Conservation (phyloP, 1,284 basidiomycete species). For the Trichosporon inkin region DNA sequence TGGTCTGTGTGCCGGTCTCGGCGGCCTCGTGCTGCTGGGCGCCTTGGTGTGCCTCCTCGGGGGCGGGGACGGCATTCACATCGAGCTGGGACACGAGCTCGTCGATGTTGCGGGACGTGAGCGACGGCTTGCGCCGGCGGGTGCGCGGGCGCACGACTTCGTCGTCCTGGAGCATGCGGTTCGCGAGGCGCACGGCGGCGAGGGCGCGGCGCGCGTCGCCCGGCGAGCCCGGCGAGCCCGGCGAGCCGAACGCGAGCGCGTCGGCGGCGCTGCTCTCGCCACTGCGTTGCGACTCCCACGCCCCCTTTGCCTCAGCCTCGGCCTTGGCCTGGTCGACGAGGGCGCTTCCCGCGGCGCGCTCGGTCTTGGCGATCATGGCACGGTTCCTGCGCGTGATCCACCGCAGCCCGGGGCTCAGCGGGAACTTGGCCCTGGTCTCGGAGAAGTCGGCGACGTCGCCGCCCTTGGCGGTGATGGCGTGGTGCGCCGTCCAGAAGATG, state of each 20-base stretch:
- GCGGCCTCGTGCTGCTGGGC: too few species aligned
- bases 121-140: not conserved
- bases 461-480: not conserved
- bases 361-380: not conserved
- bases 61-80: not conserved
- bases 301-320: too few species aligned
- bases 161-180: slow-evolving; percentile 20
- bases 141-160: slow-evolving; percentile 1
- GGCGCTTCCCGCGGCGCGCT: not conserved
- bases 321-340: too few species aligned
- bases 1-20: not conserved
- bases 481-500: slow-evolving; percentile 20
- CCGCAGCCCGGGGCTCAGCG: not conserved
- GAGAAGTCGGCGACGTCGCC: not conserved
- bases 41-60: not conserved
- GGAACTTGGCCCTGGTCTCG: not conserved
- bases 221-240: not conserved
- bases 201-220: not conserved
- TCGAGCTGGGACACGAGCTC: not conserved
- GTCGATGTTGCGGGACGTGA: not conserved
- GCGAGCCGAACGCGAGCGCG: not conserved
- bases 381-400: too few species aligned
- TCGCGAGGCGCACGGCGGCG: slow-evolving; percentile 9
- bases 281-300: too few species aligned
- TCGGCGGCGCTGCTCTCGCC: not conserved